Evolutionary conservation across 1,284 basidiomycete genomes (phyloP).

Genomic region (Pseudozyma sp.): DNA sequence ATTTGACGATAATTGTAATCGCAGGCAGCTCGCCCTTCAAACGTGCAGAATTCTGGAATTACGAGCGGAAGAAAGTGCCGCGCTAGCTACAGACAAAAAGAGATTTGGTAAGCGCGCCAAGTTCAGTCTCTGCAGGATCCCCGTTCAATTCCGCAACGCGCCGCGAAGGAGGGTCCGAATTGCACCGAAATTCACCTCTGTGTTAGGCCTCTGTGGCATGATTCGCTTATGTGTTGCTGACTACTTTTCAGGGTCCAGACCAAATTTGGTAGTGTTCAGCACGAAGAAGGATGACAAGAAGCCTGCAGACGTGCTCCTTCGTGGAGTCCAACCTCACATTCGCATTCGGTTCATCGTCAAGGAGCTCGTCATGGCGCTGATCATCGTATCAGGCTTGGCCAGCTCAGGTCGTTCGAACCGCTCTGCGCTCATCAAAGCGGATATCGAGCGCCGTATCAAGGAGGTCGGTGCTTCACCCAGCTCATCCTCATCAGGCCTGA

Average conservation of each 20-base stretch:
- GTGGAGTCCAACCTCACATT: neutral
- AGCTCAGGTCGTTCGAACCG: conserved; percentile 86
- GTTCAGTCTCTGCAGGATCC: conserved; percentile 5
- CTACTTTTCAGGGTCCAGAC: conserved; percentile 19
- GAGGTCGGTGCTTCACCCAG: conserved; percentile 72
- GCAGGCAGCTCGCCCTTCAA: neutral
- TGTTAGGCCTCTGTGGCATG: conserved; percentile 6
- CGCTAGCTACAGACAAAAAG: conserved; percentile 1
- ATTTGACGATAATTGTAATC: too few species aligned
- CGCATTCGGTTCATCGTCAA: neutral
- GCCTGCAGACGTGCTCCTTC: neutral
- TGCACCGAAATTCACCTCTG: conserved; percentile 9
- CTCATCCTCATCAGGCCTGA: conserved; percentile 72
- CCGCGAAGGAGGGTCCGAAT: conserved; percentile 10
- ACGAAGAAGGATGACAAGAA: neutral
- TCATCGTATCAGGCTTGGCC: conserved; percentile 91
- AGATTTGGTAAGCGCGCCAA: conserved; percentile 32
- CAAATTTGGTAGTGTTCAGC: too few species aligned
- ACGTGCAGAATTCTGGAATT: neutral
- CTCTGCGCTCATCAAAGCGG: conserved; percentile 76
- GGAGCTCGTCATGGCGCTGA: conserved; percentile 81
- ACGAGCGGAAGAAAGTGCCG: conserved; percentile 30
- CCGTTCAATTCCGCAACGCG: conserved; percentile 35
- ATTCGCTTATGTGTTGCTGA: conserved; percentile 12
- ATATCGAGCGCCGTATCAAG: conserved; percentile 75